phyloP scores from a whole-genome alignment of 2,329 filamentous ascomycete genomes.

The Penicillium sp. region DNA sequence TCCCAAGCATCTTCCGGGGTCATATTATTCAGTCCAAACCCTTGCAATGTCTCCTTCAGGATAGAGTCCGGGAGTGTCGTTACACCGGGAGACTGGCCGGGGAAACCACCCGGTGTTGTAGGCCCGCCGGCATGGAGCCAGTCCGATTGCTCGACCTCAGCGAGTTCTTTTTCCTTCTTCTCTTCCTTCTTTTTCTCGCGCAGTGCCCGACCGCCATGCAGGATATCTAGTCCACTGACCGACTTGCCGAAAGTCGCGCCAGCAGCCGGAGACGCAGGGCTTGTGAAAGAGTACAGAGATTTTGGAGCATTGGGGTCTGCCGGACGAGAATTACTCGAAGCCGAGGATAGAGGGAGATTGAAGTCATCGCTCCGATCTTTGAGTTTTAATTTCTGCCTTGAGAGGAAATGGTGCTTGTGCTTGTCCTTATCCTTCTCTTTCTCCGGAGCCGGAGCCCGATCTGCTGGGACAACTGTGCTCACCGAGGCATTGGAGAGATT shows the following conservation, averaged over 20 bases:
- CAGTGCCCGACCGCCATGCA: conserved; percentile 70
- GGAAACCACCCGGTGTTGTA: conserved; percentile 29
- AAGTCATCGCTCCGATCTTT: conserved; percentile 57
- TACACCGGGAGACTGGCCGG: conserved; percentile 35
- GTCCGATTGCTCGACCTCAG: conserved; percentile 38
- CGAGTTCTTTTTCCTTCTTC: conserved; percentile 61
- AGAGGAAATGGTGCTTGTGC: conserved; percentile 61
- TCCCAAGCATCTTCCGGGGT: conserved; percentile 65
- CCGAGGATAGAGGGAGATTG: conserved; percentile 59
- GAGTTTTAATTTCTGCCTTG: conserved; percentile 62
- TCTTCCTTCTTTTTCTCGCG: conserved; percentile 78
- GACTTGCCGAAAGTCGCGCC: conserved; percentile 70
- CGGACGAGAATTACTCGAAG: conserved; percentile 61
- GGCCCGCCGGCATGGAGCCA: conserved; percentile 29
- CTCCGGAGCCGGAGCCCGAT: conserved; percentile 39
- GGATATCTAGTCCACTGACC: conserved; percentile 73
- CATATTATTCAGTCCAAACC: conserved; percentile 66
- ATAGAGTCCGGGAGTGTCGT: conserved; percentile 31
- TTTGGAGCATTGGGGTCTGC: conserved; percentile 61
- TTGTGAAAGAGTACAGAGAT: conserved; percentile 62
- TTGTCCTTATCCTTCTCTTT: conserved; percentile 44
- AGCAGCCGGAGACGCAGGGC: conserved; percentile 58
- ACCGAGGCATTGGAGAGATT: conserved; percentile 60
- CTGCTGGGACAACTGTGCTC: conserved; percentile 55
- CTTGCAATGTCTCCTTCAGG: conserved; percentile 42